phyloP scores from a whole-genome alignment of 2,329 filamentous ascomycete genomes.

The Rhexocercosporidium sp. region DNA sequence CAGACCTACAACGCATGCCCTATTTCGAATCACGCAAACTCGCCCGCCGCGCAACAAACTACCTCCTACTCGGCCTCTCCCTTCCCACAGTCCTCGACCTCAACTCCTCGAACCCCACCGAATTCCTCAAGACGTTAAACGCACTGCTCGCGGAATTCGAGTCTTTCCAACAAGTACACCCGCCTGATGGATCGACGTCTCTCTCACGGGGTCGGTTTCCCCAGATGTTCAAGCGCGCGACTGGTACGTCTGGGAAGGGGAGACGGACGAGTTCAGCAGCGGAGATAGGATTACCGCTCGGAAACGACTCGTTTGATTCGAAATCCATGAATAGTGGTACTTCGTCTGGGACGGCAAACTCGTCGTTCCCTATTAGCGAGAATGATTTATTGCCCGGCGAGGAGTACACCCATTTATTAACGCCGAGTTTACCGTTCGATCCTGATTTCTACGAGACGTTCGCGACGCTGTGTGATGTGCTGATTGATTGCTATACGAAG shows the following conservation, averaged over 20 bases:
- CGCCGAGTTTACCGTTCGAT: conserved; percentile 92
- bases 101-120: conserved; percentile 76
- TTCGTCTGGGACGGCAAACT: conserved; percentile 42
- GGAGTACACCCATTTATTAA: conserved; percentile 86
- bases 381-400: conserved; percentile 78
- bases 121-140: conserved; percentile 88
- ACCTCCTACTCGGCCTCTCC: conserved; percentile 89
- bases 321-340: conserved; percentile 49
- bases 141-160: conserved; percentile 90
- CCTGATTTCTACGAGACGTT: conserved; percentile 98
- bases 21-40: conserved; percentile 87
- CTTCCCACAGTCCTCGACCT: conserved; percentile 89
- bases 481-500: conserved; percentile 89
- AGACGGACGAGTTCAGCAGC: conserved; percentile 63
- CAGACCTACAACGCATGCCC: conserved; percentile 79
- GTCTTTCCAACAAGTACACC: conserved; percentile 86
- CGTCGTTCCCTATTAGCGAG: conserved; percentile 59
- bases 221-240: conserved; percentile 78
- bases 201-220: conserved; percentile 80
- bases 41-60: conserved; percentile 89
- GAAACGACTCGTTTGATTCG: conserved; percentile 51
- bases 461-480: conserved; percentile 89
- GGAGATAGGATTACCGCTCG: conserved; percentile 61
- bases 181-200: conserved; percentile 72
- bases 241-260: conserved; percentile 56